Percentiles rank a stretch among this genome's conserved stretches.
phyloP scores from a whole-genome alignment of 2,329 filamentous ascomycete species.

The Diaporthe sp. region DNA sequence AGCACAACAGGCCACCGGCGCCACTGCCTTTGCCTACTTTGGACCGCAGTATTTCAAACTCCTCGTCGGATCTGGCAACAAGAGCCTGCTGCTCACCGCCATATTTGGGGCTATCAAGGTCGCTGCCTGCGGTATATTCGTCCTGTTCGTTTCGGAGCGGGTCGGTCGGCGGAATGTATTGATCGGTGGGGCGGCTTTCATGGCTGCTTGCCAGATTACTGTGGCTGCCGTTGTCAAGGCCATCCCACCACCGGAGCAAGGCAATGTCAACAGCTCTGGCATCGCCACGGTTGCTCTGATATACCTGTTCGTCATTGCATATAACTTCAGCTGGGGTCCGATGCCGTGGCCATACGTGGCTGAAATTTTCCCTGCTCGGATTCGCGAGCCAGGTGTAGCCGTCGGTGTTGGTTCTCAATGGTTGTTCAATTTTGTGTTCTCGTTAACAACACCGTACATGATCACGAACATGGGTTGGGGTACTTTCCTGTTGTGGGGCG shows the following conservation, averaged over 20 bases:
- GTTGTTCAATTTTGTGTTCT: constrained; percentile 64
- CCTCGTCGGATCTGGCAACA: constrained; percentile 59
- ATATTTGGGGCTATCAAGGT: constrained; percentile 68
- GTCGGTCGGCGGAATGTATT: constrained; percentile 57
- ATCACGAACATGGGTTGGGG: constrained; percentile 60
- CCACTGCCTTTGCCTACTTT: constrained; percentile 67
- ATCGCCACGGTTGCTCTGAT: constrained; percentile 66
- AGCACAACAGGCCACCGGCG: constrained; percentile 65
- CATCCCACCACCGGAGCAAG: constrained; percentile 47
- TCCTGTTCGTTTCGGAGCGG: constrained; percentile 65
- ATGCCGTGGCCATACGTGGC: constrained; percentile 64
- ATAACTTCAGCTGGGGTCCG: constrained; percentile 64
- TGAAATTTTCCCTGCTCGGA: constrained; percentile 62
- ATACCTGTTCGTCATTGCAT: constrained; percentile 66
- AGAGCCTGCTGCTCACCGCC: constrained; percentile 61
- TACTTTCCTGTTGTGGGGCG: constrained; percentile 61
- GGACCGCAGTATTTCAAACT: constrained; percentile 67
- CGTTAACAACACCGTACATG: constrained; percentile 62
- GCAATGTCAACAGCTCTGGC: constrained; percentile 53
- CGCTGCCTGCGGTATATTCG: constrained; percentile 60
- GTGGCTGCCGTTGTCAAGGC: constrained; percentile 59
- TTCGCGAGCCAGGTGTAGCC: constrained; percentile 61
- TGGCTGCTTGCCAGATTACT: constrained; percentile 59
- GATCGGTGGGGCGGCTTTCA: constrained; percentile 56
- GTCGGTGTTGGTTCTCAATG: constrained; percentile 61